Evolutionary conservation across 1,139 yeast species (phyloP), one percentile per base, ranked within the genome.

Genomic region (Eremothecium sinecaudum): DNA sequence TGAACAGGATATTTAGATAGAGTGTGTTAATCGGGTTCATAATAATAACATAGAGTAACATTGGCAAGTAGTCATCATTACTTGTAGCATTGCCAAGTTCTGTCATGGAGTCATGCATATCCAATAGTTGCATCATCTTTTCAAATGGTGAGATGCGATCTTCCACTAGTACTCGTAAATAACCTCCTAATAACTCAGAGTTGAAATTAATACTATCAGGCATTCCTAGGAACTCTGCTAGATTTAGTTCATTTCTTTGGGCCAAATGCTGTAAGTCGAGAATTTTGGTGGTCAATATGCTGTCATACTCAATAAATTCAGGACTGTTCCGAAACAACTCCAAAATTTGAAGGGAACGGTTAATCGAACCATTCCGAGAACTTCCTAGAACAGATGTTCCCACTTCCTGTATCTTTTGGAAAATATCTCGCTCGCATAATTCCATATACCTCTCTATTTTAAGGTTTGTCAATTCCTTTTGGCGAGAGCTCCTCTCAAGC

Each of bases 1-100:
- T 69, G 48, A 67, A 74, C 34, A 66, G 61, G 36, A 73, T 54
- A 40, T 73, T 75, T 13, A 72, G 59, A 46, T 71, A 68, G 14
- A 73, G 43, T 23, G 53, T 51, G 19, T 63, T 51, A 18, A 66
- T 66, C 30, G 59, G 61, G 27, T 66, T 55, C 16, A 69, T 62
- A 14, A 75, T 62, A 3, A 73, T 54, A 30, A 70, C 61, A 37
- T 59, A 68, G 6, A 77, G 71, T 34, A 77, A 53, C 7, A 73
- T 53, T 0, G 84, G 81, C 15, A 77, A 53, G 35, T 73, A 64
- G 26, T 67, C 63, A 51, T 77, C 84, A 31, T 54, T 52, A 2
- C 58, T 54, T 23, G 28, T 17, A 18, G 32, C 34, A 15, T 37
- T 28, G 15, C 35, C 26, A 6, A 35, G 31, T 41, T 41, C 41